Conservation (phyloP, 768 basidiomycete genomes). For the Panaeolus cyanescens region DNA sequence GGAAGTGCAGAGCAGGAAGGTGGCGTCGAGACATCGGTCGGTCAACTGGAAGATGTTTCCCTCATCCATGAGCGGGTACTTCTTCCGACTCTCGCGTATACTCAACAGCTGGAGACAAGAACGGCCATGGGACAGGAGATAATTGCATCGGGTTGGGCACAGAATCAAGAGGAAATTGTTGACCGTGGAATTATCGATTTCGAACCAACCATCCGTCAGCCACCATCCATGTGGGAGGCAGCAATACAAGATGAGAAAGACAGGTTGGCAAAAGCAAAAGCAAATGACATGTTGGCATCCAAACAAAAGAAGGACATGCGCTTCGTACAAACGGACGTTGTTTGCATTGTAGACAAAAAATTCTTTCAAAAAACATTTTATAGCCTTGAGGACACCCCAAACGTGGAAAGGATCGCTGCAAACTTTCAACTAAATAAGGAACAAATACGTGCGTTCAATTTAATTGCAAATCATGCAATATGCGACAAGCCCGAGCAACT, state of each 20-base stretch:
- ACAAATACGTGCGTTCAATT: conserved; percentile 21
- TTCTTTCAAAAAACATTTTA: conserved; percentile 19
- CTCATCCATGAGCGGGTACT: no score
- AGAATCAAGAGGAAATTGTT: no score
- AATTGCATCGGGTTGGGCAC: no score
- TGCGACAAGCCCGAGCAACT: conserved; percentile 11
- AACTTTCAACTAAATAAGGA: conserved; percentile 8
- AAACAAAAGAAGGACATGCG: not conserved
- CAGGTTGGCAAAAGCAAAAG: no score
- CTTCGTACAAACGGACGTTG: conserved; percentile 5
- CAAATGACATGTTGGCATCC: not conserved
- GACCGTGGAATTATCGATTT: no score
- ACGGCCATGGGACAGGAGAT: no score
- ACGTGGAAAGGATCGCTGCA: not conserved
- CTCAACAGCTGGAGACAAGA: no score
- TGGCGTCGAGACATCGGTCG: not conserved
- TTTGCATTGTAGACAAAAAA: conserved; percentile 24
- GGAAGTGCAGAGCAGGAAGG: not conserved
- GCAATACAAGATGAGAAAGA: not conserved
- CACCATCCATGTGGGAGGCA: no score
- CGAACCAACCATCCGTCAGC: no score
- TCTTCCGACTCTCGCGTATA: no score
- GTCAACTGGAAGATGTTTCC: no score
- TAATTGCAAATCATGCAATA: conserved; percentile 26
- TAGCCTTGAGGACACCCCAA: not conserved